Base-by-base conservation (phyloP, 78 protist genomes). In the Paratrimastix pyriformis region DNA sequence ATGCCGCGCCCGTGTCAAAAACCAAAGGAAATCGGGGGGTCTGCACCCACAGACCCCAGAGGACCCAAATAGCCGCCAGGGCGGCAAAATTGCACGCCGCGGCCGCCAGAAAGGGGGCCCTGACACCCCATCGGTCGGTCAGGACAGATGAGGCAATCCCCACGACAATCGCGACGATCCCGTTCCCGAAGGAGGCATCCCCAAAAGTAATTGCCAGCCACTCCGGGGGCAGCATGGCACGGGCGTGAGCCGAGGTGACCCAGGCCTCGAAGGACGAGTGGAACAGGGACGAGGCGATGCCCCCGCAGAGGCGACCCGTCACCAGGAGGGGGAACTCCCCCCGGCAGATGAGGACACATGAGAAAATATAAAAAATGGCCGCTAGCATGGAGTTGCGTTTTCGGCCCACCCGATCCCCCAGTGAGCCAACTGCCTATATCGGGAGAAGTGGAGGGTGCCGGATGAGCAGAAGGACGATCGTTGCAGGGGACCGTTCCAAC, bases 101-200 rank as follows among this genome's bases (percentile, higher is more conserved):
- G n/a, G n/a, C n/a, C n/a, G n/a, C n/a, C n/a, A n/a, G n/a, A n/a
- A n/a, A n/a, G n/a, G n/a, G n/a, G n/a, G n/a, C n/a, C n/a, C n/a
- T n/a, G n/a, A n/a, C 5, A 30, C 30, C 48, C 13, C 1, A 87
- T 35, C 26, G 1, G 32, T 54, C 75, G 2, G 83, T 88, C 11
- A 44, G 71, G 21, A 78, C 15, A 11, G 58, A 38, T 11, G 94
- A 89, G 21, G 75, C 69, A 2, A 93, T 21, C 1, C 97, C 97
- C 0, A 92, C 64, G n/a, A 24, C 40, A 7, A 55, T 55, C 18
- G 64, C 64, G 1, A 15, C 32, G 11, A 18, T 15, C 3, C 64
- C 64, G 9, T 55, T 55, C 24, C 4, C 8, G 26, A 24, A 33
- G 38, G n/a, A 33, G 39, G 8, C 3, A 13, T 32, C 1, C 15